Base-by-base conservation (phyloP, 305 asterid genomes). In the Striga hermonthica region DNA sequence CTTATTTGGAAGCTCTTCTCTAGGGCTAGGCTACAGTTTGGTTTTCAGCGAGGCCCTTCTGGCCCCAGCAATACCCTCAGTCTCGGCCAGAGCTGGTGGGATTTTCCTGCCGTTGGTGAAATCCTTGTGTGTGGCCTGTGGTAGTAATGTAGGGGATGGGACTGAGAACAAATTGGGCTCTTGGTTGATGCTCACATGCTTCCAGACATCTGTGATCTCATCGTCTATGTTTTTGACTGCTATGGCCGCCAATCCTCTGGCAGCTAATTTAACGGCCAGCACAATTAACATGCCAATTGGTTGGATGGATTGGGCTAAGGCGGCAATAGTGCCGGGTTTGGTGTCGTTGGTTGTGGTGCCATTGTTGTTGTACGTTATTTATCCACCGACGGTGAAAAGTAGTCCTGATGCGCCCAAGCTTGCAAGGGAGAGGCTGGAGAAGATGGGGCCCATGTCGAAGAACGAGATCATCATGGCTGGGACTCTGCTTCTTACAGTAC, bases 271-370 rank as follows among this genome's bases (percentile, higher is more conserved):
- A 72, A 90, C 99, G 0, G 66, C 75, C 6, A 83, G 64, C 56
- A 90, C 99, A 0, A 93, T 93, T 5, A 79, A 79, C 72, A 74
- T 83, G 75, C 66, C 91, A 0, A 93, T 93, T 65, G 92, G 91
- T 15, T 93, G 97, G 99, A 86, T 90, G 97, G 99, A 93, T 82
- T 93, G 99, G 99, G 99, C 99, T 12, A 86, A 88, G 83, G 99
- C 97, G 9, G 99, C 99, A 1, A 76, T 93, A 10, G 96, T 93
- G 34, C 97, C 97, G 0, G 97, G 97, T 7, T 62, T 93, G 72
- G 88, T 86, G 40, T 90, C 97, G 0, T 72, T 93, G 74, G 22
- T 85, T 16, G 95, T 93, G 39, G 99, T 93, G 12, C 97, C 97
- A 1, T 60, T 86, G 64, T 43, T 93, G 74, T 76, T 80, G 14